These are phyloP conservation scores for Albatrellus ellisii DNA, from an alignment of 768 basidiomycete species.

Conservation along the genomic window DNA sequence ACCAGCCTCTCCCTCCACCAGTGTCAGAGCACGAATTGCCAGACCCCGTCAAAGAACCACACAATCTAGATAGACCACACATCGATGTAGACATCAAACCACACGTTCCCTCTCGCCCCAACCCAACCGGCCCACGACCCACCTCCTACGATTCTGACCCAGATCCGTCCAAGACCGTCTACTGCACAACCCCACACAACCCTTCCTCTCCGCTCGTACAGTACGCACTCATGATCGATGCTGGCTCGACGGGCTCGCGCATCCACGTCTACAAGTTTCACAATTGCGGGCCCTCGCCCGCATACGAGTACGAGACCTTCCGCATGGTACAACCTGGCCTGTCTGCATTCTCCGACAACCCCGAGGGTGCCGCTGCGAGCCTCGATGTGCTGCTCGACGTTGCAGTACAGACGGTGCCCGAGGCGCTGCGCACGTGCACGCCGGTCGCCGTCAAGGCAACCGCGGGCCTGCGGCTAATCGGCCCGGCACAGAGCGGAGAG, in stretches of 20 bases:
- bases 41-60: conserved; percentile 1
- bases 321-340: conserved; percentile 71
- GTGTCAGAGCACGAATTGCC: conserved; percentile 1
- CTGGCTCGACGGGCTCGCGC: conserved; percentile 92
- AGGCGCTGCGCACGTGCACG: conserved; percentile 51
- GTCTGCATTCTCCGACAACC: conserved; percentile 43
- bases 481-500: conserved; percentile 42
- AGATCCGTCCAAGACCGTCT: conserved; percentile 56
- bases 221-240: conserved; percentile 96
- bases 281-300: conserved; percentile 64
- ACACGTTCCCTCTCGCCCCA: background rate
- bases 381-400: conserved; percentile 72
- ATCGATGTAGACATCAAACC: background rate
- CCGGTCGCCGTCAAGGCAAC: conserved; percentile 90
- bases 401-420: conserved; percentile 69
- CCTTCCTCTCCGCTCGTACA: conserved; percentile 52
- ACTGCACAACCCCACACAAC: conserved; percentile 49
- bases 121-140: conserved; percentile 19
- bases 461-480: conserved; percentile 72
- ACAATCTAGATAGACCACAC: background rate
- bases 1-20: background rate
- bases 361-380: conserved; percentile 61
- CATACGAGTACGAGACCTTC: conserved; percentile 92
- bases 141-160: conserved; percentile 61
- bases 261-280: conserved; percentile 99